Percentiles rank a stretch among this genome's conserved stretches.
Conservation (phyloP, 176 grass and related monocot species). For the Saccharum officinarum region DNA sequence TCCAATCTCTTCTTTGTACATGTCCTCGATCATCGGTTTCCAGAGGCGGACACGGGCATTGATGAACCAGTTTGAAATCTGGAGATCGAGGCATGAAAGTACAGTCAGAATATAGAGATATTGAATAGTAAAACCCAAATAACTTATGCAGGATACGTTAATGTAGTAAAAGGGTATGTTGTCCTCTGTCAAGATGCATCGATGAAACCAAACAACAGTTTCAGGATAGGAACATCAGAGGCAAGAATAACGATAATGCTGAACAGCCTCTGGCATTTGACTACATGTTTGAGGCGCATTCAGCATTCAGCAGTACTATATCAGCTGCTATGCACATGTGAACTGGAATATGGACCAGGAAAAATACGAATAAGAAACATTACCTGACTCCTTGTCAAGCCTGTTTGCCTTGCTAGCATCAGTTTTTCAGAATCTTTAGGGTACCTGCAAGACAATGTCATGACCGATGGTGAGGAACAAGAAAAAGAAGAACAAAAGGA, state of each 20-base stretch:
- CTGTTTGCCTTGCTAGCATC: slow-evolving; percentile 96
- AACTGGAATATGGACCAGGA: too few relatives aligned
- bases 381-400: slow-evolving; percentile 94
- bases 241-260: too few relatives aligned
- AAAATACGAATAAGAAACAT: not conserved
- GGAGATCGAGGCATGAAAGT: slow-evolving; percentile 2
- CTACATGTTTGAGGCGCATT: too few relatives aligned
- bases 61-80: slow-evolving; percentile 99
- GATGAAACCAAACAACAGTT: too few relatives aligned
- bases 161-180: too few relatives aligned
- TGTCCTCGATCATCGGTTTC: slow-evolving; percentile 99
- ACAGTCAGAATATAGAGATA: not conserved
- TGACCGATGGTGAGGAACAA: slow-evolving; percentile 24
- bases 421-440: slow-evolving; percentile 99
- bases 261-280: too few relatives aligned
- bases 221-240: too few relatives aligned
- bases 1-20: slow-evolving; percentile 95
- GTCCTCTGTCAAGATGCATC: too few relatives aligned
- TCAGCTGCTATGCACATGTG: too few relatives aligned
- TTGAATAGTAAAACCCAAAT: not conserved
- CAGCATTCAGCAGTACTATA: too few relatives aligned
- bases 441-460: slow-evolving; percentile 63
- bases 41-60: slow-evolving; percentile 95
- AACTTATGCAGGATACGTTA: not conserved
- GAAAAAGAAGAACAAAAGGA: not conserved